Evolutionary conservation across 2,329 filamentous ascomycete species (phyloP).

Genomic region (Fusarium brevicatenulatum): DNA sequence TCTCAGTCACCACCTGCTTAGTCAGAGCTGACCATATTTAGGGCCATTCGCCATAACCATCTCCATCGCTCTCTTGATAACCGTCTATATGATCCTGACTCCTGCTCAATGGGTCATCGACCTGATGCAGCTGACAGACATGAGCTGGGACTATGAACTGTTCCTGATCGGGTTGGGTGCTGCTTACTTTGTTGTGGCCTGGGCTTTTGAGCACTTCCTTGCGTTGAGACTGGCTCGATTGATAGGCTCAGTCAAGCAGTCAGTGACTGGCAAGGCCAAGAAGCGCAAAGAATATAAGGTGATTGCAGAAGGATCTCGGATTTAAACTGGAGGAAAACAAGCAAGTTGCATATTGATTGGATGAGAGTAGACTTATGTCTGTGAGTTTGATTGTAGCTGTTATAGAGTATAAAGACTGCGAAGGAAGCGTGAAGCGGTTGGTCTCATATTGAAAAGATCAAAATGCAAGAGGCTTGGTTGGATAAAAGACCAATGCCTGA

Average conservation of each 20-base stretch:
- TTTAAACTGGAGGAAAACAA: not conserved
- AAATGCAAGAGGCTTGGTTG: not conserved
- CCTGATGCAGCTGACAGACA: slow-evolving; percentile 86
- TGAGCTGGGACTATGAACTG: slow-evolving; percentile 76
- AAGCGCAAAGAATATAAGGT: slow-evolving; percentile 89
- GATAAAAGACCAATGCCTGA: not conserved
- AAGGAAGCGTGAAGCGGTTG: not conserved
- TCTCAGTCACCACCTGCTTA: fast-evolving
- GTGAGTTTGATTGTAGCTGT: not conserved
- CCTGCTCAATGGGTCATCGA: slow-evolving; percentile 75
- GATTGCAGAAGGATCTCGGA: slow-evolving; percentile 68
- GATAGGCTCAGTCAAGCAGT: slow-evolving; percentile 70
- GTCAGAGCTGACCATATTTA: slow-evolving; percentile 47
- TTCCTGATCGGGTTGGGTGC: slow-evolving; percentile 77
- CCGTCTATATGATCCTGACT: slow-evolving; percentile 81
- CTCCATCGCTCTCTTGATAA: slow-evolving; percentile 71
- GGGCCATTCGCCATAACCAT: slow-evolving; percentile 88
- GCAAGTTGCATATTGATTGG: not conserved
- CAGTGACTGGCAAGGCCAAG: slow-evolving; percentile 71
- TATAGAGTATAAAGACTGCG: slow-evolving; percentile 3
- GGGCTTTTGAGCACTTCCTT: slow-evolving; percentile 75
- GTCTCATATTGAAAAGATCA: not conserved
- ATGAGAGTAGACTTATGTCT: not conserved
- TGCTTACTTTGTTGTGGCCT: slow-evolving; percentile 75
- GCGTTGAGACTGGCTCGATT: slow-evolving; percentile 75